phyloP scores from a whole-genome alignment of 2,329 filamentous ascomycete species.

The Biscogniauxia mediterranea region DNA sequence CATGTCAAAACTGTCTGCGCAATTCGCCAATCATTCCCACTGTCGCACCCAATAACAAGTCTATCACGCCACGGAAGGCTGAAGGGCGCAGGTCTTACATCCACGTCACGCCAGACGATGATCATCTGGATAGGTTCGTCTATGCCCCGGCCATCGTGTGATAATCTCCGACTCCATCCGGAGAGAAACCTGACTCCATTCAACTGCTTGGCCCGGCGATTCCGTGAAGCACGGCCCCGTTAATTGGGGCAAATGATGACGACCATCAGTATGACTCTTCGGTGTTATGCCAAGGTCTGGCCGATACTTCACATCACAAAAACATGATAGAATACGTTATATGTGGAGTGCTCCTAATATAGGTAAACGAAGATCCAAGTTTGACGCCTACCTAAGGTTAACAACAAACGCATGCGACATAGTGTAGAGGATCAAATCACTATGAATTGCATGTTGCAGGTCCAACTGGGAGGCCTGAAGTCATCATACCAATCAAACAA shows the following conservation, averaged over 20 bases:
- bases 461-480: no score
- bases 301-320: no score
- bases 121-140: not conserved
- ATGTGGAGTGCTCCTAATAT: no score
- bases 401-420: no score
- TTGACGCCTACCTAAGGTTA: no score
- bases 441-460: no score
- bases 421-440: no score
- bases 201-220: not conserved
- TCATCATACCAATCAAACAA: no score
- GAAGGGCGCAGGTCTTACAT: constrained; percentile 4
- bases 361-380: no score
- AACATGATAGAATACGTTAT: no score
- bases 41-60: not conserved
- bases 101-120: not conserved
- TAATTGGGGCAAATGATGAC: not conserved
- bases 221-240: not conserved
- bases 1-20: not conserved
- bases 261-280: not conserved
- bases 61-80: not conserved
- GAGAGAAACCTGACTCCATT: not conserved
- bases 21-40: not conserved
- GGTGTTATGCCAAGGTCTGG: not conserved
- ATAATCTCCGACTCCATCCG: constrained; percentile 2
- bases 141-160: not conserved